phyloP scores from a whole-genome alignment of 2,329 filamentous ascomycete genomes.

The Fusarium subglutinans region DNA sequence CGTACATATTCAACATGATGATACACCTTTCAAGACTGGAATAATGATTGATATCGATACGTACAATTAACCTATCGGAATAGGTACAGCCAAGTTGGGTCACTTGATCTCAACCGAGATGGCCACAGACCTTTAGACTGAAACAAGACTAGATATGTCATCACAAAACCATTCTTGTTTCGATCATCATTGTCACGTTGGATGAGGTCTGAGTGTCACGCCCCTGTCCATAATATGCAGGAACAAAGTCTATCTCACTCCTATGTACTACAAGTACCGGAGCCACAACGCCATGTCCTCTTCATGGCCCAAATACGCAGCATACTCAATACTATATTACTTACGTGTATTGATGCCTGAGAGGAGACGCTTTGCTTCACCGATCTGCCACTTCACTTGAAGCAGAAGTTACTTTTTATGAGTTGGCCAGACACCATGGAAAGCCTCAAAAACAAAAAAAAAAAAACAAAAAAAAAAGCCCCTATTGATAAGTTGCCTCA shows the following conservation, averaged over 20 bases:
- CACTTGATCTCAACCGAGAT: not conserved
- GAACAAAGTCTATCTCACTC: conserved; percentile 6
- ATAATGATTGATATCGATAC: not conserved
- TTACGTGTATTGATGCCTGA: not conserved
- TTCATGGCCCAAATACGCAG: not conserved
- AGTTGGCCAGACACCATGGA: not conserved
- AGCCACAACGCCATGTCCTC: not conserved
- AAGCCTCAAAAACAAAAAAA: not conserved
- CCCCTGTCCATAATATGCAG: conserved; percentile 10
- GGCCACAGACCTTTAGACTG: not conserved
- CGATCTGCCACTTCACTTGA: not conserved
- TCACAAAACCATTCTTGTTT: not conserved
- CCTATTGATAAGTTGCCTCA: not conserved
- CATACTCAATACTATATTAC: not conserved
- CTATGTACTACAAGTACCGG: not conserved
- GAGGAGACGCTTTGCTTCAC: not conserved
- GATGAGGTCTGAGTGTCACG: not conserved
- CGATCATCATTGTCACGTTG: not conserved
- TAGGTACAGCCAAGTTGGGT: not conserved
- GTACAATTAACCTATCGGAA: not conserved
- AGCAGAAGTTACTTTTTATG: not conserved
- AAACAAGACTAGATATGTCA: not conserved
- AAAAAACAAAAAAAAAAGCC: not conserved
- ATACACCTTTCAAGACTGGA: not conserved
- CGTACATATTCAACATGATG: not conserved